Evolutionary conservation across 225 moss, liverwort and hornwort species (phyloP), one percentile per base, ranked within the genome.

Genomic region (Rhytidiadelphus loreus): DNA sequence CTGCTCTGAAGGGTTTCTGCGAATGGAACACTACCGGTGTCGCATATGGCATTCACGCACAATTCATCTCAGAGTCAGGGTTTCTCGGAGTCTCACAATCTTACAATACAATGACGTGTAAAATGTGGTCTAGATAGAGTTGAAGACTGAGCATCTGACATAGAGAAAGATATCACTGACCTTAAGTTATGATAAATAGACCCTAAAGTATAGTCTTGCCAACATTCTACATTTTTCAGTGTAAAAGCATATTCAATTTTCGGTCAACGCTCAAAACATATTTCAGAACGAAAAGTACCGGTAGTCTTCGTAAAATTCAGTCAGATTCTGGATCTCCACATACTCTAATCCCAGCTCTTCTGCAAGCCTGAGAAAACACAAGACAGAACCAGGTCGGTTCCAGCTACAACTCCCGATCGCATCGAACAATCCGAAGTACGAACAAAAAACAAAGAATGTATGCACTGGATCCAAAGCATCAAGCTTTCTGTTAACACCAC

Each of bases 281-380:
- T 65, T 35, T 81, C 50, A 77, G 72, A 55, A 58, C 69, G 66
- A 70, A 53, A 82, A 46, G 37, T 92, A 96, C 95, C 95, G 92
- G 80, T 96, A 95, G 85, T 97, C 98, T 83, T 98, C 98, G 73
- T 98, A 98, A 83, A 98, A 98, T 69, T 98, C 98, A 48, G 90
- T 90, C 62, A 96, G 89, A 82, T 98, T 98, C 90, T 96, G 97
- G 25, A 98, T 96, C 93, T 98, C 97, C 82, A 98, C 95, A 81
- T 88, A 97, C 90, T 98, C 97, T 81, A 98, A 91, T 87, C 95
- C 96, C 59, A 96, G 91, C 88, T 97, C 97, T 89, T 94, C 92
- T 41, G 98, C 96, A 80, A 94, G 90, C 77, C 93, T 93, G 92
- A 79, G 44, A 84, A 77, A 77, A 35, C 83, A 77, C 86, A 88